Conservation (phyloP, 2,329 filamentous ascomycete genomes). For the Pseudogymnoascus sp. region DNA sequence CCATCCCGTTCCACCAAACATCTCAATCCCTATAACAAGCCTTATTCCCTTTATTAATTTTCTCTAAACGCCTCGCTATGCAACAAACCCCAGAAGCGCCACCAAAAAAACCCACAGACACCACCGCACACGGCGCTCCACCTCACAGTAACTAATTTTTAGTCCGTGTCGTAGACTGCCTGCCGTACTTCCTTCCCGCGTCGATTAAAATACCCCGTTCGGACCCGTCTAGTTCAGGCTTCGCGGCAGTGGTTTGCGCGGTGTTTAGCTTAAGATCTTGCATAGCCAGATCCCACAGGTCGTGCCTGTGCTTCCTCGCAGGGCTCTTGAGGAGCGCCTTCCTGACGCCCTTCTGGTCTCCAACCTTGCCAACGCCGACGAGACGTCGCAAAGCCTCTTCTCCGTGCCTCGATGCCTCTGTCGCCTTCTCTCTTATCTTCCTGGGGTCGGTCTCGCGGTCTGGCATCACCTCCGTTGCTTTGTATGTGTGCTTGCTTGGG, state of each 20-base stretch:
- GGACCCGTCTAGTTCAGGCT: constrained; percentile 34
- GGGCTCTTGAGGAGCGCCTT: constrained; percentile 41
- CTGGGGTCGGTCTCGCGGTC: constrained; percentile 43
- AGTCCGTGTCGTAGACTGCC: constrained; percentile 31
- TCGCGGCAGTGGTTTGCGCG: constrained; percentile 26
- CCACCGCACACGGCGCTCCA: background rate
- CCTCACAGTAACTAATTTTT: constrained; percentile 13
- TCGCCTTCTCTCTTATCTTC: constrained; percentile 51
- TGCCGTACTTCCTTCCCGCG: constrained; percentile 42
- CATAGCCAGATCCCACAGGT: constrained; percentile 55
- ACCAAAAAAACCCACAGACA: background rate
- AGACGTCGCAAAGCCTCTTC: constrained; percentile 53
- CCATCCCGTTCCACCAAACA: background rate
- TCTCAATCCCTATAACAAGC: background rate
- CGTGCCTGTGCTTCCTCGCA: constrained; percentile 46
- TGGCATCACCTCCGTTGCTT: constrained; percentile 43
- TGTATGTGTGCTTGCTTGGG: constrained; percentile 57
- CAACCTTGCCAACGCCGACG: constrained; percentile 53
- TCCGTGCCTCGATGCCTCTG: constrained; percentile 50
- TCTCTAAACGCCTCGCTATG: constrained; percentile 5
- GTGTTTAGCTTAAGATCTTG: constrained; percentile 34
- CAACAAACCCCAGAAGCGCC: background rate
- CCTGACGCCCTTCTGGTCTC: constrained; percentile 56
- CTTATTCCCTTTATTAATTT: background rate
- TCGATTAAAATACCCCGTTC: constrained; percentile 60